Conservation (phyloP, 106 monocot species). For the Dendrobium huoshanense region DNA sequence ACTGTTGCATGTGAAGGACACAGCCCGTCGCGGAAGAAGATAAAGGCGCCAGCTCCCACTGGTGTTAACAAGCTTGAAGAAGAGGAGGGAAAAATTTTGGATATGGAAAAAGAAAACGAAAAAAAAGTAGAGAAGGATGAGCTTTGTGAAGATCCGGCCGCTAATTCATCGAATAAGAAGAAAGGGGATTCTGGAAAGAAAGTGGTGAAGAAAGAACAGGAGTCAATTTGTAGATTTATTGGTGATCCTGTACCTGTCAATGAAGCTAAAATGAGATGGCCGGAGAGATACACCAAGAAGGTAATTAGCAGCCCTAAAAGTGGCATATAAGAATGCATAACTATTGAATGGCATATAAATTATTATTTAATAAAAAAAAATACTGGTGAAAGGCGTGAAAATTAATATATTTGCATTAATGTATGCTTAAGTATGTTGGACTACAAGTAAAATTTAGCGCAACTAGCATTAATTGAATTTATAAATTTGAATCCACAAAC, state of each 20-base stretch:
- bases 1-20: background rate
- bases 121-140: background rate
- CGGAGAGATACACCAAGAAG: conserved; percentile 41
- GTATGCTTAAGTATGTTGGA: no score
- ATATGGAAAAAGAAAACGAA: background rate
- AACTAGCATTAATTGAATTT: no score
- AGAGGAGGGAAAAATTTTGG: background rate
- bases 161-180: background rate
- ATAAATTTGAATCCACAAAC: no score
- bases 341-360: background rate
- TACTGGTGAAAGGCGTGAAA: background rate
- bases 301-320: conserved; percentile 5
- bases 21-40: conserved; percentile 5
- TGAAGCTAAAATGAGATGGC: conserved; percentile 54
- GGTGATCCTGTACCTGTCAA: conserved; percentile 35
- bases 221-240: conserved; percentile 24
- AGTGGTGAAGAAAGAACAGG: background rate
- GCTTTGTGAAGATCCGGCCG: background rate
- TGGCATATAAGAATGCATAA: background rate
- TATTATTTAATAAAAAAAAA: no score
- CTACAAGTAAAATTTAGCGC: no score
- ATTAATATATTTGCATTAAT: no score
- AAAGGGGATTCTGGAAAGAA: background rate
- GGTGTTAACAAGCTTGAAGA: background rate
- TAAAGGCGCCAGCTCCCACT: background rate